Evolutionary conservation across 306 rosid species (phyloP).

Genomic region (Begonia loranthoides): DNA sequence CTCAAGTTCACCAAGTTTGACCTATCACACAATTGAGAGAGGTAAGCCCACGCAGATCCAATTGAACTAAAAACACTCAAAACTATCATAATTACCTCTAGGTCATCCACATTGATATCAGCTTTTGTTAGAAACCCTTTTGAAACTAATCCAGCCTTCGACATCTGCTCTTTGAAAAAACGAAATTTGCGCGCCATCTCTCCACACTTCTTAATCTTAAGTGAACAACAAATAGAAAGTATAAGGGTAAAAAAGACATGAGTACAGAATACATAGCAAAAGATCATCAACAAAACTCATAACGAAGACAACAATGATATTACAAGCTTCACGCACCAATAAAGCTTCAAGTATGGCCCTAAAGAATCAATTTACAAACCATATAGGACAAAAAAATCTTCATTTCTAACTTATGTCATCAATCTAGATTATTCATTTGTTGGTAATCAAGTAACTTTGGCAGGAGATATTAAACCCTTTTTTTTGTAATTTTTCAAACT

Average conservation of each 20-base stretch:
- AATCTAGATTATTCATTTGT: too few species aligned
- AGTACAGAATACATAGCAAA: neutral
- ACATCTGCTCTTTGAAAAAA: constrained; percentile 87
- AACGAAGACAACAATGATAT: too few species aligned
- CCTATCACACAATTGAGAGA: constrained; percentile 30
- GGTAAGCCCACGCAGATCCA: too few species aligned
- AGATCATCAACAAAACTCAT: neutral
- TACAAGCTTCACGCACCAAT: too few species aligned
- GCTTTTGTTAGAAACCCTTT: constrained; percentile 20
- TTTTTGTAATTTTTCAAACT: too few species aligned
- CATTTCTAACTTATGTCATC: too few species aligned
- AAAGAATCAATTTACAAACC: too few species aligned
- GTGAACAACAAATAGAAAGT: constrained; percentile 6
- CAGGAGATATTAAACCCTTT: too few species aligned
- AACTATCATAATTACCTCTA: constrained; percentile 43
- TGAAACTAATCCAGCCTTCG: constrained; percentile 58
- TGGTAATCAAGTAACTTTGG: too few species aligned
- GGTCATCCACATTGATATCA: constrained; percentile 54
- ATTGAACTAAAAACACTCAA: neutral
- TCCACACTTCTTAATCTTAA: constrained; percentile 79
- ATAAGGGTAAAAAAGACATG: constrained; percentile 12
- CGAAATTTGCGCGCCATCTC: constrained; percentile 94
- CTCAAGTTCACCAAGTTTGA: constrained; percentile 82
- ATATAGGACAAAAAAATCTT: too few species aligned
- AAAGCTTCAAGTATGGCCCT: too few species aligned